Evolutionary conservation across 768 basidiomycete genomes (phyloP).

Genomic region (Mycena floridula): DNA sequence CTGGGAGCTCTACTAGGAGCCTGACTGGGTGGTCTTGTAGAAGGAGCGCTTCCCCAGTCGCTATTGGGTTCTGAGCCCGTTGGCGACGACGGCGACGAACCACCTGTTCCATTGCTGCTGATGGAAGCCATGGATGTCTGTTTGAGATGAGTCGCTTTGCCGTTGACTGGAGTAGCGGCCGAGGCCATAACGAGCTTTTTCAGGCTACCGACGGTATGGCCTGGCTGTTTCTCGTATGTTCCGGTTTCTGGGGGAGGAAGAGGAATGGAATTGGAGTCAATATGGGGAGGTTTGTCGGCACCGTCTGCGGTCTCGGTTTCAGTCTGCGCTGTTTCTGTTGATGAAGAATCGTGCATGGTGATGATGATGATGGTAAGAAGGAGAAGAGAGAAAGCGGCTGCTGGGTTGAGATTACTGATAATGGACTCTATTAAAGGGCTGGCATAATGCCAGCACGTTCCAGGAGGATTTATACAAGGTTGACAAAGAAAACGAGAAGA

Average conservation of each 20-base stretch:
- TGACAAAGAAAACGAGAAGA: no score
- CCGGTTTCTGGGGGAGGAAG: constrained; percentile 47
- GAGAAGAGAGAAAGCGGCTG: no score
- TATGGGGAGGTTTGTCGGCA: constrained; percentile 57
- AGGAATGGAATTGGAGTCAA: constrained; percentile 41
- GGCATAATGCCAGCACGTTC: no score
- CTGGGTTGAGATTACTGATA: no score
- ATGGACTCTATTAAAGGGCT: no score
- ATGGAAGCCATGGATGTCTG: constrained; percentile 18
- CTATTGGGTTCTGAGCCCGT: constrained; percentile 45
- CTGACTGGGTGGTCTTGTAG: constrained; percentile 54
- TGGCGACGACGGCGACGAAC: constrained; percentile 38
- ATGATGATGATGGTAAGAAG: no score
- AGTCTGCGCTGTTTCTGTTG: constrained; percentile 44
- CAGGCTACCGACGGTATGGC: constrained; percentile 38
- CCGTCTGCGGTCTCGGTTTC: constrained; percentile 54
- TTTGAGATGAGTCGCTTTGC: constrained; percentile 32
- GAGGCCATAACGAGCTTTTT: constrained; percentile 27
- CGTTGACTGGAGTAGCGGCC: constrained; percentile 12
- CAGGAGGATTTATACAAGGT: no score
- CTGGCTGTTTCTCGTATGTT: constrained; percentile 44
- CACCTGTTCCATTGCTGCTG: no score
- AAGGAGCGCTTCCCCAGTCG: constrained; percentile 55
- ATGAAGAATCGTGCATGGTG: no score
- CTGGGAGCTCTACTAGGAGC: constrained; percentile 46